Evolutionary conservation across 163 green algal genomes (phyloP), one percentile per base, ranked within the genome.

Genomic region (Chlorella variabilis): DNA sequence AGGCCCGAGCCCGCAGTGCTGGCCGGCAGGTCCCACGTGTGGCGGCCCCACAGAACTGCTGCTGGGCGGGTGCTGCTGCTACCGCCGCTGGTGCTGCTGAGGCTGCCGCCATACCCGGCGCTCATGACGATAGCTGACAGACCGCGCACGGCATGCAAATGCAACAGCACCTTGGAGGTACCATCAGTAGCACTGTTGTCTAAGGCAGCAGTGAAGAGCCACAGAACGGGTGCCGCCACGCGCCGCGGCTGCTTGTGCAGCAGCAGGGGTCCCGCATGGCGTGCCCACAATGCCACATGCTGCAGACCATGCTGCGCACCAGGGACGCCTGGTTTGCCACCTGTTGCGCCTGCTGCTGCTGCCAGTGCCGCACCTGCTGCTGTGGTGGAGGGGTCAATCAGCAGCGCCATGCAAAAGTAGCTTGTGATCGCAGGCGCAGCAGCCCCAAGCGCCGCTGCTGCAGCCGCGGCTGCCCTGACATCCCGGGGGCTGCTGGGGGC

Each of bases 371-470:
- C 33, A 36, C 42, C 75, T 20, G 15, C 42, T 20, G 70, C 70
- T 17, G 70, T 45, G 5, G 75, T 20, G 6, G 90, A 85, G 0
- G 87, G 87, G 34, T 92, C 86, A 18, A 94, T 91, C 6, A 94
- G 88, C 13, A 94, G 75, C 1, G 91, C 90, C 29, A 93, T 80
- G 81, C 91, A 94, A 65, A 93, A 93, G 82, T 90, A 88, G 21
- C 61, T 75, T 29, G 71, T 78, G 49, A 78, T 78, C 21, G 71
- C 71, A 0, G 73, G 73, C 1, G 73, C 73, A 0, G 73, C 56
- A 4, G 54, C 59, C 5, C 73, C 73, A 23, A 79, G 73, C 5
- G 73, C 73, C 13, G 56, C 73, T 0, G 73, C 73, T 15, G 73
- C 73, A 13, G 73, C 73, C 6, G 73, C 73, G 3, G 54, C 73